phyloP scores from a whole-genome alignment of 805 yeast genomes.

The Pichia manshurica region DNA sequence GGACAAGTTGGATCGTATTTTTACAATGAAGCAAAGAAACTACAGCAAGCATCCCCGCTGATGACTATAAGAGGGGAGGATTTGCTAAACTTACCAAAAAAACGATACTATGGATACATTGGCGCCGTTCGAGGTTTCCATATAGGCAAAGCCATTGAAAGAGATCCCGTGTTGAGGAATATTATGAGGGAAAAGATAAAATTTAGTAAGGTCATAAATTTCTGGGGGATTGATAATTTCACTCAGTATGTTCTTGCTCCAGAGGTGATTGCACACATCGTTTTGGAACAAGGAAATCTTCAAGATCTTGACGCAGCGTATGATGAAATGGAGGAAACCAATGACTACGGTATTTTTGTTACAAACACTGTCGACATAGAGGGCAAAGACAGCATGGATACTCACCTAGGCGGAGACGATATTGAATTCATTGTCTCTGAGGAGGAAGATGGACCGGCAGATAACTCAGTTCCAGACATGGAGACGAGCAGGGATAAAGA shows the following conservation, averaged over 20 bases:
- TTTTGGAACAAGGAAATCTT: conserved; percentile 39
- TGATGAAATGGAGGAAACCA: conserved; percentile 40
- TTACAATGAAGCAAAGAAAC: conserved; percentile 44
- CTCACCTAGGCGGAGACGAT: neutral
- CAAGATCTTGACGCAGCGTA: conserved; percentile 40
- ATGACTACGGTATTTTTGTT: conserved; percentile 32
- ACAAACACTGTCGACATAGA: conserved; percentile 24
- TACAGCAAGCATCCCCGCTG: conserved; percentile 34
- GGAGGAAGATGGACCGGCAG: neutral
- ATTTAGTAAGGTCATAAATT: conserved; percentile 42
- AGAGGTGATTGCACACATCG: conserved; percentile 49
- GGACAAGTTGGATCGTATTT: conserved; percentile 43
- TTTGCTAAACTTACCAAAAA: conserved; percentile 41
- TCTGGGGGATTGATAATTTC: conserved; percentile 58
- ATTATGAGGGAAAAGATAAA: conserved; percentile 27
- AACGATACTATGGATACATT: conserved; percentile 52
- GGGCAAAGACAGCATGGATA: neutral
- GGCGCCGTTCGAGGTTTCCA: conserved; percentile 54
- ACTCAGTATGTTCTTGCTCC: conserved; percentile 56
- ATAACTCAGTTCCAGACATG: no score
- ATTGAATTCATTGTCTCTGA: neutral
- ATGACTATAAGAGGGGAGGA: conserved; percentile 43
- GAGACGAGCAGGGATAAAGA: neutral
- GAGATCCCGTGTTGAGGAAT: conserved; percentile 25
- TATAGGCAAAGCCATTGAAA: conserved; percentile 38